Evolutionary conservation across 306 rosid genomes (phyloP).

Genomic region (Quercus gilva): DNA sequence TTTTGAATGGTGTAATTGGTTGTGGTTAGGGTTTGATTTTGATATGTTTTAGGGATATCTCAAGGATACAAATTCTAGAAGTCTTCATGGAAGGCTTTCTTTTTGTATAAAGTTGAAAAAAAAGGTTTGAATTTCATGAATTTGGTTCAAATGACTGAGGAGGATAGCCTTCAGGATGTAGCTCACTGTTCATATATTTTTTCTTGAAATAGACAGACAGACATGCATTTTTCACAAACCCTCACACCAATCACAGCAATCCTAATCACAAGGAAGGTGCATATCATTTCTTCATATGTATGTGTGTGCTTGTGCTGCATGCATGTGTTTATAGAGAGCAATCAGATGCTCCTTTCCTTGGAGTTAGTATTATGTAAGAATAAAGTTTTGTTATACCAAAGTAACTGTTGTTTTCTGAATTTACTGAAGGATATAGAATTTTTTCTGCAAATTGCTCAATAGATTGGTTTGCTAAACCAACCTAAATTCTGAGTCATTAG

Average conservation of each 20-base stretch:
- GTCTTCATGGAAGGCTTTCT: background rate
- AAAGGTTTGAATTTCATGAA: background rate
- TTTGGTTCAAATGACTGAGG: background rate
- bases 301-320: too few species aligned
- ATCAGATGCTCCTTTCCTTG: background rate
- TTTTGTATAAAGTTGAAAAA: background rate
- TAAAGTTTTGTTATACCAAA: background rate
- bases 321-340: background rate
- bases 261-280: background rate
- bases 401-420: background rate
- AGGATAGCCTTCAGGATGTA: background rate
- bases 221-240: background rate
- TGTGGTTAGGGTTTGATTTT: background rate
- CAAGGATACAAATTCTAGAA: background rate
- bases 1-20: background rate
- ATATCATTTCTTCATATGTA: background rate
- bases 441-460: background rate
- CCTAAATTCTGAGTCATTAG: background rate
- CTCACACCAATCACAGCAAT: background rate
- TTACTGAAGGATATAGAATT: background rate
- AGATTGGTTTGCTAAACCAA: background rate
- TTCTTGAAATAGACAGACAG: background rate
- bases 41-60: background rate
- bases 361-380: background rate
- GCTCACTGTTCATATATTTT: background rate